These are phyloP conservation scores for Madurella fahalii DNA, from an alignment of 2,329 filamentous ascomycete species.

Conservation along the genomic window DNA sequence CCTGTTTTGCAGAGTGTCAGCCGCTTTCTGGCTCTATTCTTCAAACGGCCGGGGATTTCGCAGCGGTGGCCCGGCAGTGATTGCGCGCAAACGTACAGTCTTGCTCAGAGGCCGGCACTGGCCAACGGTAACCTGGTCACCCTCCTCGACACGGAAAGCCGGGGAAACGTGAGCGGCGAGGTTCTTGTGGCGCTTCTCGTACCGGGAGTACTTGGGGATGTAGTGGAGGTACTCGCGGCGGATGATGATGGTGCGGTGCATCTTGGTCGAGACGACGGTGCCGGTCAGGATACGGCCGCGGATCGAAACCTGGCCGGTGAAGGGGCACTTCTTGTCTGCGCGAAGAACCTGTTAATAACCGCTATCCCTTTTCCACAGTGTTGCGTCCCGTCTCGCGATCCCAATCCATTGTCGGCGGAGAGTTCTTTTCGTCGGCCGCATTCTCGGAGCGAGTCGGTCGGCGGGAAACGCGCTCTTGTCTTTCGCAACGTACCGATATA, in stretches of 20 bases:
- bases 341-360: conserved; percentile 18
- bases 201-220: conserved; percentile 99
- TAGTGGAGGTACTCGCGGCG: conserved; percentile 99
- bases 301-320: conserved; percentile 98
- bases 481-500: conserved; percentile 83
- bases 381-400: neutral
- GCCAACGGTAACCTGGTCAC: conserved; percentile 98
- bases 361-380: neutral
- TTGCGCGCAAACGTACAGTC: conserved; percentile 68
- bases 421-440: conserved; percentile 2
- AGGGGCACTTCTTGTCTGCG: conserved; percentile 99
- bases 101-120: conserved; percentile 99
- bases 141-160: conserved; percentile 99
- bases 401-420: neutral
- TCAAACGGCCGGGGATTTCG: neutral
- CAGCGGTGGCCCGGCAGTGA: neutral
- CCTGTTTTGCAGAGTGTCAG: conserved; percentile 45
- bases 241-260: conserved; percentile 99
- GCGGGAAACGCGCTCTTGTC: neutral
- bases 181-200: conserved; percentile 99
- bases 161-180: conserved; percentile 97
- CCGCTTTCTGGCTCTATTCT: neutral
- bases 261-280: conserved; percentile 99
- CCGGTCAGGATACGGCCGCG: conserved; percentile 99
- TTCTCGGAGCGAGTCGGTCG: conserved; percentile 11